phyloP scores from a whole-genome alignment of 768 basidiomycete genomes.

The Hydnum rufescens region DNA sequence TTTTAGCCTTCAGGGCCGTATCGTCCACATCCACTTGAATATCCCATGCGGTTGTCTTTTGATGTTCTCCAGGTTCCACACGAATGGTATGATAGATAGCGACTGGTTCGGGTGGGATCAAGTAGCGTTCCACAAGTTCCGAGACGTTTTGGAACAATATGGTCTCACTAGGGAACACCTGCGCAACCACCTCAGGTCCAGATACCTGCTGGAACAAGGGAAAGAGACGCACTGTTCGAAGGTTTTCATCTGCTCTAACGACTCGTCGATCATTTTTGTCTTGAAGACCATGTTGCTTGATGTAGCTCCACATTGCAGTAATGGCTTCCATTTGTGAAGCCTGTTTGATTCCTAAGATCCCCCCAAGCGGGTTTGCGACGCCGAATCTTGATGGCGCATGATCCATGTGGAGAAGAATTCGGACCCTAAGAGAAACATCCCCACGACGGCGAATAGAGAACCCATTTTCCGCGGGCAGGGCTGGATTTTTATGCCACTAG shows the following conservation, averaged over 20 bases:
- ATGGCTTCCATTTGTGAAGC: conserved; percentile 67
- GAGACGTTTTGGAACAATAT: conserved; percentile 65
- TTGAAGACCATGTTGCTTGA: conserved; percentile 65
- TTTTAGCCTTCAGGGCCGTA: conserved; percentile 44
- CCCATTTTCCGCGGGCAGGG: conserved; percentile 47
- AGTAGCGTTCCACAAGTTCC: conserved; percentile 63
- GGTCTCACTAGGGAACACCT: conserved; percentile 56
- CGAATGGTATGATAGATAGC: conserved; percentile 41
- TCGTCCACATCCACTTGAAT: conserved; percentile 82
- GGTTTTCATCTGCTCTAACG: conserved; percentile 46
- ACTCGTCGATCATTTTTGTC: conserved; percentile 61
- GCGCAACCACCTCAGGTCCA: background rate
- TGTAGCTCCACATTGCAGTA: conserved; percentile 78
- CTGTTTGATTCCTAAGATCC: conserved; percentile 60
- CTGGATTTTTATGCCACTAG: conserved; percentile 19
- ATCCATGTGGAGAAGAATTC: conserved; percentile 71
- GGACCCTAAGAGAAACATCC: conserved; percentile 53
- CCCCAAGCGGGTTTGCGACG: conserved; percentile 45
- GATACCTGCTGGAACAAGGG: conserved; percentile 10
- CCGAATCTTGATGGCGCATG: conserved; percentile 79
- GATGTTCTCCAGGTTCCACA: conserved; percentile 30
- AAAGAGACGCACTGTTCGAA: conserved; percentile 32
- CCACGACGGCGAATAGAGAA: conserved; percentile 72
- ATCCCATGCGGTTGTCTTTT: conserved; percentile 58
- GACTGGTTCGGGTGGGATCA: conserved; percentile 61